Evolutionary conservation across 176 grass and related monocot genomes (phyloP), one percentile per base, ranked within the genome.

Genomic region (Cocos nucifera): DNA sequence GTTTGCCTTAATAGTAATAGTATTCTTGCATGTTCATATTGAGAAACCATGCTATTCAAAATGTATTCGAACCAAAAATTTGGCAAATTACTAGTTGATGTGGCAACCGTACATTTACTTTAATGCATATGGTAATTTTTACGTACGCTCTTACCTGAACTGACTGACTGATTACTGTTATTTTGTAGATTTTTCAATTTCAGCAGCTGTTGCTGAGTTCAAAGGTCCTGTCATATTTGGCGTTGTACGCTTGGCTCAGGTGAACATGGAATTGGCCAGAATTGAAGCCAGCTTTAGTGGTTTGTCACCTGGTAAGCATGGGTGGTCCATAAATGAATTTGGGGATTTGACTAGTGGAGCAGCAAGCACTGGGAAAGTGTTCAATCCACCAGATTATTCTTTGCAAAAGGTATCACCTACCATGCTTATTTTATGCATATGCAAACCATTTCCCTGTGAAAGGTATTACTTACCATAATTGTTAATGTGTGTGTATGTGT

Each of bases 261-360:
- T 98, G 76, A 98, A 75, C 73, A 92, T 98, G 88, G 88, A 86
- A 69, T 74, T 89, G 63, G 76, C 82, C 57, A 92, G 77, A 86
- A 71, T 98, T 64, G 94, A 98, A 52, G 82, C 88, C 24, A 98
- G 59, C n/a, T 98, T 92, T 83, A 89, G 94, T 79, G 94, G 94
- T 48, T 60, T 98, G 22, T 83, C 82, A 51, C 81, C 81, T 89
- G 88, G 94, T 66, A 98, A 89, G 67, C 82, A 98, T 76, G 93
- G 81, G 59, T 98, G 93, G 93, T 86, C 88, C 52, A 93, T 98
- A 79, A 98, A 98, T 69, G 79, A 93, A 79, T 89, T 72, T 69
- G 94, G 94, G 0, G 85, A 98, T 79, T 82, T 98, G 64, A 98
- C 94, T 74, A 83, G 72, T 64, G 94, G 81, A 71, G 79, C 94